Percentiles rank a stretch among this genome's conserved stretches.
These are phyloP conservation scores for Thuidium tamariscinum DNA, from an alignment of 225 moss, liverwort and hornwort species.

Conservation along the genomic window DNA sequence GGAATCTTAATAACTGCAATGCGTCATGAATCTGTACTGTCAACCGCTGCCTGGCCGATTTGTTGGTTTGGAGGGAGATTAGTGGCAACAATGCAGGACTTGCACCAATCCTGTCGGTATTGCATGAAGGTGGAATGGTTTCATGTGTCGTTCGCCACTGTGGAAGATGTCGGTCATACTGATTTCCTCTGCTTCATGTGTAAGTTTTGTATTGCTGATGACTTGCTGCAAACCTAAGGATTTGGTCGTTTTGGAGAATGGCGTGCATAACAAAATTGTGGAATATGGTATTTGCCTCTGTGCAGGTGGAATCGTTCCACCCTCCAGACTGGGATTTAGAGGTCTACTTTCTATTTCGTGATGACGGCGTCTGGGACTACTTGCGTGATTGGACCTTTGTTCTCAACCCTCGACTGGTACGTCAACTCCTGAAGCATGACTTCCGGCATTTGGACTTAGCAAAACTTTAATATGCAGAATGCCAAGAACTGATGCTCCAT, in stretches of 20 bases:
- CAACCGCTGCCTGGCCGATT: constrained; percentile 47
- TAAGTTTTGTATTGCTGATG: background rate
- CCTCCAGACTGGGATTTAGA: background rate
- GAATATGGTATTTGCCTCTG: background rate
- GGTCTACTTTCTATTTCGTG: background rate
- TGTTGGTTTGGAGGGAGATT: constrained; percentile 47
- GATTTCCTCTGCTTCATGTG: background rate
- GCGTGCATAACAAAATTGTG: background rate
- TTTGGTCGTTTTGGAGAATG: background rate
- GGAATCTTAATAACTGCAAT: background rate
- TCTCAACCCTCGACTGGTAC: background rate
- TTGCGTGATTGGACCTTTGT: background rate
- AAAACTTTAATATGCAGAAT: background rate
- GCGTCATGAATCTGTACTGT: background rate
- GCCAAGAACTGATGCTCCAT: background rate
- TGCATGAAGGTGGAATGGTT: constrained; percentile 48
- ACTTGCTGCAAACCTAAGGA: background rate
- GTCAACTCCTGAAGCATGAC: background rate
- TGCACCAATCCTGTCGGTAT: constrained; percentile 62
- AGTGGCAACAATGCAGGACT: constrained; percentile 42
- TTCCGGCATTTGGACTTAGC: background rate
- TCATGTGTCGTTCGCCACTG: constrained; percentile 49
- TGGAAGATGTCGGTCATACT: constrained; percentile 41
- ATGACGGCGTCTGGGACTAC: background rate
- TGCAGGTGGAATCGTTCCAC: background rate